phyloP scores from a whole-genome alignment of 106 monocot genomes.

The Allium fistulosum region DNA sequence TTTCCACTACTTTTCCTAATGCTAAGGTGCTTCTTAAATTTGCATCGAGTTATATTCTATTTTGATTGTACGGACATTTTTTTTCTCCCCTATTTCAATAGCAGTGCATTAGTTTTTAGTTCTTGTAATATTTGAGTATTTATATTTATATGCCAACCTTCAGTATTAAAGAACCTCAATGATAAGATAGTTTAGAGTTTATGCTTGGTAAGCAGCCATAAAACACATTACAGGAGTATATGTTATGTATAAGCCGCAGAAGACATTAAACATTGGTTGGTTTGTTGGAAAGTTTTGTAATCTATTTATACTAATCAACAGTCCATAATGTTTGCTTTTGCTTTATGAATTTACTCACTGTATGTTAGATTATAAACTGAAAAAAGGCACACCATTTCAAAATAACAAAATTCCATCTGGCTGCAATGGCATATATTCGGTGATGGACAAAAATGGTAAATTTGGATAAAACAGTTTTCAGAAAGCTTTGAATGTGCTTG shows the following conservation, averaged over 20 bases:
- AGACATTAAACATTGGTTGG: too few species aligned
- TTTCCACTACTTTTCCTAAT: slow-evolving; percentile 96
- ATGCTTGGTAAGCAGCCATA: too few species aligned
- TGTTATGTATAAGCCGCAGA: too few species aligned
- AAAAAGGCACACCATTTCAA: slow-evolving; percentile 87
- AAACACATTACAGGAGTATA: too few species aligned
- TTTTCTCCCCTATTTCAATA: neutral
- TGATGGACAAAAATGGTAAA: slow-evolving; percentile 88
- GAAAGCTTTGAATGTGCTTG: slow-evolving; percentile 77
- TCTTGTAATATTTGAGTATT: neutral
- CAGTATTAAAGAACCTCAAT: too few species aligned
- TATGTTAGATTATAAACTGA: neutral
- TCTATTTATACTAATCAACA: too few species aligned
- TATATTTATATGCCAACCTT: neutral
- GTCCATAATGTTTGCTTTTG: too few species aligned
- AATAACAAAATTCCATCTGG: slow-evolving; percentile 90
- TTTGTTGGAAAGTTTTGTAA: too few species aligned
- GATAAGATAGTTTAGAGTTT: too few species aligned
- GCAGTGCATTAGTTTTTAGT: neutral
- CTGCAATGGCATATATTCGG: slow-evolving; percentile 79
- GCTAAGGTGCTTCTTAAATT: slow-evolving; percentile 52
- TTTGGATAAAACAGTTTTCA: slow-evolving; percentile 91
- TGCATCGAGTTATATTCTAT: neutral
- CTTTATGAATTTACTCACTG: neutral
- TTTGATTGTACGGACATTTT: neutral